phyloP scores from a whole-genome alignment of 1,284 basidiomycete species.

The Cutaneotrichosporon mucoides region DNA sequence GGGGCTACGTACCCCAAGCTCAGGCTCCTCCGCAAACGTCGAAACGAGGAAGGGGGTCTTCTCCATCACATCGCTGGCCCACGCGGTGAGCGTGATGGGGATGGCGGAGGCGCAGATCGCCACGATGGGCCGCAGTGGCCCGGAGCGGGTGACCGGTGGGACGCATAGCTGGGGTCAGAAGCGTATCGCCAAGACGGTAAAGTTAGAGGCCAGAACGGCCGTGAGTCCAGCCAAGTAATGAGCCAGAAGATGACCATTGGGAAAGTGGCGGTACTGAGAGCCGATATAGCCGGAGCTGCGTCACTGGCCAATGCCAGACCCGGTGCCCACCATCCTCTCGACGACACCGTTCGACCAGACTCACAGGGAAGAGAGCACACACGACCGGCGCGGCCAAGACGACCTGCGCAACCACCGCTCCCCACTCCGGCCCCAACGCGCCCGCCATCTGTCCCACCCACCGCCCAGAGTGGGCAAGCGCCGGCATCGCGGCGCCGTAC shows the following conservation, averaged over 20 bases:
- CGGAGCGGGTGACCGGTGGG: not conserved
- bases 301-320: too few relatives aligned
- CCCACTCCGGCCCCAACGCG: not conserved
- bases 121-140: not conserved
- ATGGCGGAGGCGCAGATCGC: not conserved
- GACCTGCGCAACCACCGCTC: not conserved
- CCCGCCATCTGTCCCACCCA: constrained; percentile 2
- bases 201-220: too few relatives aligned
- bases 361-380: not conserved
- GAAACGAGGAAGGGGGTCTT: not conserved
- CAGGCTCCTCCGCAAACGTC: not conserved
- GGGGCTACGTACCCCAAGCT: not conserved
- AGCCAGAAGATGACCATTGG: not conserved
- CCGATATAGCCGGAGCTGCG: too few relatives aligned
- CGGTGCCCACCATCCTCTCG: too few relatives aligned
- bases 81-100: not conserved
- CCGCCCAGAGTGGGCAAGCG: constrained; percentile 1
- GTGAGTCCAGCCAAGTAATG: too few relatives aligned
- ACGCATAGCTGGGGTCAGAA: not conserved
- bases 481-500: not conserved
- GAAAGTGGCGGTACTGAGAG: not conserved
- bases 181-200: not conserved
- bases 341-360: not conserved
- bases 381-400: not conserved
- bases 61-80: not conserved